Conservation (phyloP, 352 stramenopile genomes). For the Phytophthora capsici region DNA sequence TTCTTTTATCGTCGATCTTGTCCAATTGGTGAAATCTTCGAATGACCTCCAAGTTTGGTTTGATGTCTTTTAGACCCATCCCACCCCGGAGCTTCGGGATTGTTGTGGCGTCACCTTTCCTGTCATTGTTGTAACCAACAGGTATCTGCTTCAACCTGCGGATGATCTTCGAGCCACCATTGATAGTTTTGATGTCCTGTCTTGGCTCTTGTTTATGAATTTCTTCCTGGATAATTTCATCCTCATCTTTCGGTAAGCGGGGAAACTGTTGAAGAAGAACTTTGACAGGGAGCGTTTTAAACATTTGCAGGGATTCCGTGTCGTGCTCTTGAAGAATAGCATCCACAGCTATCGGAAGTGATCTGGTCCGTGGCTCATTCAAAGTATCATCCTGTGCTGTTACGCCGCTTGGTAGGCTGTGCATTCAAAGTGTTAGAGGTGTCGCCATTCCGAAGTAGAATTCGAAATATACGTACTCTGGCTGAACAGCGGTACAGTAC, state of each 20-base stretch:
- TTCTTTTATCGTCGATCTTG: neutral
- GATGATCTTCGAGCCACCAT: slow-evolving; percentile 2
- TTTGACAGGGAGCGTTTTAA: slow-evolving; percentile 51
- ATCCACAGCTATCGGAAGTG: slow-evolving; percentile 59
- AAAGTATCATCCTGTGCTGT: slow-evolving; percentile 31
- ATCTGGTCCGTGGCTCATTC: slow-evolving; percentile 20
- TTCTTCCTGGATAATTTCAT: neutral
- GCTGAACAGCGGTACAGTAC: slow-evolving; percentile 58
- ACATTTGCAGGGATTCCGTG: slow-evolving; percentile 51
- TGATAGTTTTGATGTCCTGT: neutral
- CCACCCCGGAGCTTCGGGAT: too few relatives aligned
- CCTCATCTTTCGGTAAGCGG: slow-evolving; percentile 35
- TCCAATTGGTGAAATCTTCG: neutral
- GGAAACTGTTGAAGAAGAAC: slow-evolving; percentile 58
- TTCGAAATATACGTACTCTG: slow-evolving; percentile 51
- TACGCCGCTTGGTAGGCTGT: slow-evolving; percentile 62
- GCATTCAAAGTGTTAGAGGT: slow-evolving; percentile 12
- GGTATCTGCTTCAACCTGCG: slow-evolving; percentile 1
- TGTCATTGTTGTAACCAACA: neutral
- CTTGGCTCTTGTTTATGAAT: slow-evolving; percentile 2
- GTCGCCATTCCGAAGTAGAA: neutral
- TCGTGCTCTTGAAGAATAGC: slow-evolving; percentile 67
- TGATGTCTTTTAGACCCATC: too few relatives aligned
- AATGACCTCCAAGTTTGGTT: too few relatives aligned
- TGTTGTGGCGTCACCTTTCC: neutral